Base-by-base conservation (phyloP, 1,139 yeast genomes). In the Blastobotrys raffinosifermentans region DNA sequence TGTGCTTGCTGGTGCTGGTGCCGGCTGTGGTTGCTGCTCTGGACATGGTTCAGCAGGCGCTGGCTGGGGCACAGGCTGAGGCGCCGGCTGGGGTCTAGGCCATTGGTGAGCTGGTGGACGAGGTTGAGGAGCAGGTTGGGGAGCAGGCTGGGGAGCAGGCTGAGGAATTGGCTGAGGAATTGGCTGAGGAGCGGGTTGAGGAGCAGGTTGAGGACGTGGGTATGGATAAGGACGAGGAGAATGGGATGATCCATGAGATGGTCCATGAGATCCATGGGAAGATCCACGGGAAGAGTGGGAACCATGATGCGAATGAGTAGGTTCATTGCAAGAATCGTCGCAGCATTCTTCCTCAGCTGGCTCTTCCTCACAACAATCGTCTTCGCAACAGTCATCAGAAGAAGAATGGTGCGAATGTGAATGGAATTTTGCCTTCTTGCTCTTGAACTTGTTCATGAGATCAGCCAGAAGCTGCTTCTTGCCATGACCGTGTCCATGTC, bases 241-340 rank as follows among this genome's bases (percentile, higher is more conserved):
- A 3, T 21, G 32, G 10, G 34, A 35, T 6, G 47, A 44, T 14
- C 34, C 38, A 7, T 41, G 43, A 10, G 36, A 29, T 18, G 46
- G 43, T 7, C 37, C 38, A 25, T 32, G 38, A 3, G 36, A 39
- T 1, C 44, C 37, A 2, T 40, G 41, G 17, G 13, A 16, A 11
- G 5, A 16, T 8, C n/a, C n/a, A 20, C 23, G n/a, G 23, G 8
- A 8, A 8, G 8, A 8, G n/a, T 20, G 9, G 23, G 9, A 8
- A 8, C 23, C 9, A 20, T 20, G 22, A 30, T 10, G 7, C 35
- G 38, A 39, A 39, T 10, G 45, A 41, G 25, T 40, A 38, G 18
- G 40, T 35, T 27, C 45, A 39, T 11, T 34, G 38, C n/a, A 40
- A 43, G 9, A 32, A 36, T 10, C 34, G 10, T 25, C 27, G 27